Percentiles rank a stretch among this genome's conserved stretches.
Evolutionary conservation across 2,329 filamentous ascomycete species (phyloP).

Genomic region (Fusarium pseudograminearum): DNA sequence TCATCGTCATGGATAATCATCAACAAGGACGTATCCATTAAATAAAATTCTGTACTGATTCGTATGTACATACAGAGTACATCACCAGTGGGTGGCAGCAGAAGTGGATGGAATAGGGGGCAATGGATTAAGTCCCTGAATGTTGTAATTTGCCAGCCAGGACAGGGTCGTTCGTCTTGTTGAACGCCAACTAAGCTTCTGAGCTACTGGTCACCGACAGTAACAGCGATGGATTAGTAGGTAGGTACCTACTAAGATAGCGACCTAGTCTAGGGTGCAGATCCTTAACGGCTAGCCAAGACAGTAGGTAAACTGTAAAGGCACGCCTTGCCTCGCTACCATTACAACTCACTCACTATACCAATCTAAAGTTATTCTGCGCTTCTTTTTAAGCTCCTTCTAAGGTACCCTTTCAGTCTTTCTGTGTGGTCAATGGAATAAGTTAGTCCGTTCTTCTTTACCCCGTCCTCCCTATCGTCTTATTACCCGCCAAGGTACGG

Average conservation of each 20-base stretch:
- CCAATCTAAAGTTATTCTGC: constrained; percentile 17
- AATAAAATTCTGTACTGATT: not conserved
- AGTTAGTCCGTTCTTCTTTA: constrained; percentile 27
- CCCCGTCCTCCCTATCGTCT: constrained; percentile 2
- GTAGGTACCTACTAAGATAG: not conserved
- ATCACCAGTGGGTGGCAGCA: constrained; percentile 26
- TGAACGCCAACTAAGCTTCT: constrained; percentile 1
- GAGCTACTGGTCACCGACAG: constrained; percentile 8
- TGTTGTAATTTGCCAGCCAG: constrained; percentile 36
- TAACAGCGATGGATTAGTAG: not conserved
- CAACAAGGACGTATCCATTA: constrained; percentile 6
- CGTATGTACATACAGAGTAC: not conserved
- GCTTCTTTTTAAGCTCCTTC: constrained; percentile 28
- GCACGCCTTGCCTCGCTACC: not conserved
- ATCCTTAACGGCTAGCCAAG: constrained; percentile 27
- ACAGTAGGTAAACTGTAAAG: constrained; percentile 2
- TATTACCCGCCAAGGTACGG: constrained; percentile 21
- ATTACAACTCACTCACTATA: not conserved
- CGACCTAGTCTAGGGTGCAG: constrained; percentile 15
- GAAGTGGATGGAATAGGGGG: constrained; percentile 41
- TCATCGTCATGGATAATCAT: not conserved
- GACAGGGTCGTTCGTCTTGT: constrained; percentile 20
- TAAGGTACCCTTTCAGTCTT: not conserved
- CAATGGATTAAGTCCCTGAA: constrained; percentile 34
- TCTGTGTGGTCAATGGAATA: constrained; percentile 11